Percentiles rank a stretch among this genome's conserved stretches.
phyloP scores from a whole-genome alignment of 257 asterid species.

The Solanum okadae region DNA sequence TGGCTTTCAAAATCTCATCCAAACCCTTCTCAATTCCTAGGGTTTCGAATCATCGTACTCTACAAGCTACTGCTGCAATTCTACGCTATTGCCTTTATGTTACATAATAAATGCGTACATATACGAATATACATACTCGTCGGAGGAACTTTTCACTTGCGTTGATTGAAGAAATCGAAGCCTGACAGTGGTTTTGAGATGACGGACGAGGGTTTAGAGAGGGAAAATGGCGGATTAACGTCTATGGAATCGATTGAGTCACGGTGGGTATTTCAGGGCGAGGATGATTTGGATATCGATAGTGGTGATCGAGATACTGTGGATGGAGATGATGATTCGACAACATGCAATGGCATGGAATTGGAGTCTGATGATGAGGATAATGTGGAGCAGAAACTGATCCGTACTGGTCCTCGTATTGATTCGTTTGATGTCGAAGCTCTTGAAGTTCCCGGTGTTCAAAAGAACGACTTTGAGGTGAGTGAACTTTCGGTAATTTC shows the following conservation, averaged over 20 bases:
- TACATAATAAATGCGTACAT: neutral
- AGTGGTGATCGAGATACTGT: constrained; percentile 29
- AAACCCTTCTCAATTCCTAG: neutral
- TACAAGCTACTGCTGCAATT: neutral
- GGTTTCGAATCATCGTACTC: neutral
- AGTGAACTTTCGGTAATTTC: constrained; percentile 14
- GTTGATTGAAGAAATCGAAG: neutral
- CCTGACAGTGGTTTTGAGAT: constrained; percentile 15
- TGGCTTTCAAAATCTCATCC: neutral
- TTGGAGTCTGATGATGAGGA: constrained; percentile 75
- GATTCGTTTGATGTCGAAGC: constrained; percentile 98
- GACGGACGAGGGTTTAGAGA: constrained; percentile 88
- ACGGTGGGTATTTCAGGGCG: constrained; percentile 94
- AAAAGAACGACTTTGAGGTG: constrained; percentile 73
- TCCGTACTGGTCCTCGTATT: constrained; percentile 89
- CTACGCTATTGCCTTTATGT: neutral
- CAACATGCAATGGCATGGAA: constrained; percentile 27
- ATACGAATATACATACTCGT: neutral
- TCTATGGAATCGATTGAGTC: constrained; percentile 93
- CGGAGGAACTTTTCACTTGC: neutral
- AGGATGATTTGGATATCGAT: constrained; percentile 47
- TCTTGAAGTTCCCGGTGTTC: constrained; percentile 89
- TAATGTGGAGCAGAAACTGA: constrained; percentile 66
- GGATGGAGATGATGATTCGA: constrained; percentile 31
- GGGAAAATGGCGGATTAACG: constrained; percentile 52